Evolutionary conservation across 495 filamentous ascomycete species (phyloP).

Genomic region (Penicillium salamii): DNA sequence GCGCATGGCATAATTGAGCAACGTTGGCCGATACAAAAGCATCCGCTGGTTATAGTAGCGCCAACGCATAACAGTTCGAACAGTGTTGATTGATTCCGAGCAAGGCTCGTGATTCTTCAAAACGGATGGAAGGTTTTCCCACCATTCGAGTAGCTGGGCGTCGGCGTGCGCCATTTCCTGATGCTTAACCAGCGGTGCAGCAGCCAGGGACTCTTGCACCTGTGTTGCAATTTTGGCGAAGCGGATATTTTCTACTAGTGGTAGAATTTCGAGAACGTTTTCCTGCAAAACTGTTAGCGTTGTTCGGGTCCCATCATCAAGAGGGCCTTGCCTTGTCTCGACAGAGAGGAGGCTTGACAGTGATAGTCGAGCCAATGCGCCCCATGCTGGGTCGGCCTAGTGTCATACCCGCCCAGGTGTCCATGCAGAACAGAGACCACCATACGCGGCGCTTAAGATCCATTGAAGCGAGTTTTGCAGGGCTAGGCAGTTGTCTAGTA

Average conservation of each 20-base stretch:
- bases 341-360: constrained; percentile 64
- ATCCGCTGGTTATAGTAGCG: constrained; percentile 76
- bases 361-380: constrained; percentile 69
- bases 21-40: constrained; percentile 71
- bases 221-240: constrained; percentile 77
- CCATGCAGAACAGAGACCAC: constrained; percentile 79
- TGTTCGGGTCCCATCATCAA: no score
- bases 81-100: constrained; percentile 65
- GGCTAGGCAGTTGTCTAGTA: constrained; percentile 38
- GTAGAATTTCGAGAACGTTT: constrained; percentile 58
- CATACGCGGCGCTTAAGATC: constrained; percentile 71
- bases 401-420: constrained; percentile 75
- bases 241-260: constrained; percentile 72
- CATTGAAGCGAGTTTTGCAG: constrained; percentile 26
- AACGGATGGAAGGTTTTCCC: constrained; percentile 66
- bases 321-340: constrained; percentile 50
- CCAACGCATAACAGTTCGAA: constrained; percentile 78
- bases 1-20: constrained; percentile 69
- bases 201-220: constrained; percentile 73
- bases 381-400: constrained; percentile 77
- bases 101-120: constrained; percentile 67
- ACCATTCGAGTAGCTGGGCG: constrained; percentile 66
- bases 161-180: constrained; percentile 66
- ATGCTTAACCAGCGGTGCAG: constrained; percentile 60
- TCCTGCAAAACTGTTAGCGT: constrained; percentile 41